Evolutionary conservation across 148 eudicot genomes (phyloP).

Genomic region (Agrostemma githago): DNA sequence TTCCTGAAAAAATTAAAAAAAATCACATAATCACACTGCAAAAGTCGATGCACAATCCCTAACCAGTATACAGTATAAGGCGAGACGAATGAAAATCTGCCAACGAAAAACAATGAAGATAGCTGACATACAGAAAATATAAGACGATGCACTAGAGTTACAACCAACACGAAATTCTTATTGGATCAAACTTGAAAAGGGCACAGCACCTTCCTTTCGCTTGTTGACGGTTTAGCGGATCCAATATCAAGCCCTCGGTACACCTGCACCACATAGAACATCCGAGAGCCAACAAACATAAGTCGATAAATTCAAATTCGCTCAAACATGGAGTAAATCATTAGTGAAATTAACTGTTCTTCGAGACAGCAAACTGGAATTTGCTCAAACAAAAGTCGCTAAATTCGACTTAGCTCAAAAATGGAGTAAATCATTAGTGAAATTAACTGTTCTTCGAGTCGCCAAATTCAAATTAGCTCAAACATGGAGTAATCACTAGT

Average conservation of each 20-base stretch:
- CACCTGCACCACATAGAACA: constrained; percentile 45
- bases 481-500: too few relatives aligned
- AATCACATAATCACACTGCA: neutral
- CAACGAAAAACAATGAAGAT: neutral
- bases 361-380: too few relatives aligned
- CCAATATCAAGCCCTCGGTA: constrained; percentile 95
- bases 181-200: constrained; percentile 14
- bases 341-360: neutral
- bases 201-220: constrained; percentile 66
- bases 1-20: constrained; percentile 47
- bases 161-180: constrained; percentile 14
- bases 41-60: neutral
- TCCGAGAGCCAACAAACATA: neutral
- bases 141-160: constrained; percentile 11
- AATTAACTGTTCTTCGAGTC: too few relatives aligned
- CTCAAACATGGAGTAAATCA: too few relatives aligned
- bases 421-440: too few relatives aligned
- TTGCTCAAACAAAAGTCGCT: too few relatives aligned
- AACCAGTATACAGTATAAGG: neutral
- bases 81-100: neutral
- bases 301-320: too few relatives aligned
- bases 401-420: neutral
- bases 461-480: too few relatives aligned
- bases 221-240: constrained; percentile 81
- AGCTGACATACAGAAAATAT: neutral